Evolutionary conservation across 495 filamentous ascomycete genomes (phyloP).

Genomic region (Gamarada debralockiae): DNA sequence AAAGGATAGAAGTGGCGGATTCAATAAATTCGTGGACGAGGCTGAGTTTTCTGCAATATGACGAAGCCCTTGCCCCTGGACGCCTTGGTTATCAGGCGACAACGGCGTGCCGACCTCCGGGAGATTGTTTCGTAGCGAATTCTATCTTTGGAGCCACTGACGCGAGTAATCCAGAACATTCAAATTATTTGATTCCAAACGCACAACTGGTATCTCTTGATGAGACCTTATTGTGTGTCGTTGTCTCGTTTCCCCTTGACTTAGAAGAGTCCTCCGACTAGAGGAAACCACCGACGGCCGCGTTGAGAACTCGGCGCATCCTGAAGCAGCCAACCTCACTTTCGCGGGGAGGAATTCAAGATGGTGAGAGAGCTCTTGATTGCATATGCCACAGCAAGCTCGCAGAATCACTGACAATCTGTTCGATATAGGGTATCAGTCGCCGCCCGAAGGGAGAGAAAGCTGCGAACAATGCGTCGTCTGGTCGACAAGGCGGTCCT

Average conservation of each 20-base stretch:
- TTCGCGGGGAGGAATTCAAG: conserved; percentile 4
- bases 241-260: not conserved
- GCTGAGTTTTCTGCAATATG: too few species aligned
- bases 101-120: too few species aligned
- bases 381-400: not conserved
- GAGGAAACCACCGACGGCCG: not conserved
- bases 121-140: too few species aligned
- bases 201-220: conserved; percentile 13
- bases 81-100: too few species aligned
- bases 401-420: conserved; percentile 10
- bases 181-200: not conserved
- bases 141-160: too few species aligned
- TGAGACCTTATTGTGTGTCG: conserved; percentile 3
- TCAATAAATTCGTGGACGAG: too few species aligned
- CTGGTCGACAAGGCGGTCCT: conserved; percentile 46
- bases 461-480: conserved; percentile 64
- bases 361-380: conserved; percentile 14
- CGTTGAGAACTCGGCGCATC: conserved; percentile 9
- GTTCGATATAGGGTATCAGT: conserved; percentile 45
- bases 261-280: not conserved
- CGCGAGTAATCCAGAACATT: not conserved
- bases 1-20: too few species aligned
- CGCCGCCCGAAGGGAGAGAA: conserved; percentile 48
- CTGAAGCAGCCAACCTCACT: conserved; percentile 1
- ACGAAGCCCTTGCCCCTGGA: too few species aligned